Evolutionary conservation across 73 alveolate genomes (phyloP), one percentile per base, ranked within the genome.

Genomic region (Tetrahymena thermophila): DNA sequence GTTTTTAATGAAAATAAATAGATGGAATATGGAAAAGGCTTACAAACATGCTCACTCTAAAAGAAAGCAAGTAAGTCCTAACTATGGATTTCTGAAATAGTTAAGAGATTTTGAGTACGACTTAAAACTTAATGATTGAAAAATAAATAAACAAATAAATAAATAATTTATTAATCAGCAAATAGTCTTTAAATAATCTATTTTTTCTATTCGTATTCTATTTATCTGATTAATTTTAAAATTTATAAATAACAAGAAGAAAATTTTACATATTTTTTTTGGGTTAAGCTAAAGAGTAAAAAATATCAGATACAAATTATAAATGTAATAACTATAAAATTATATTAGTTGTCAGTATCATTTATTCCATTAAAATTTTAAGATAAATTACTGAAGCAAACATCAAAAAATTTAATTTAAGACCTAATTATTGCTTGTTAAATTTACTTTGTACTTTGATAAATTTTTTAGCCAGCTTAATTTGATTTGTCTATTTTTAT

Each of bases 31-130:
- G 94, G 95, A 93, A 96, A 96, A 97, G 57, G 99, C 99, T 57
- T 96, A 97, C 85, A 89, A 95, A 35, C 98, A 94, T 95, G 98
- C 97, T 34, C 95, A 96, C 93, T 96, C 96, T 94, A 97, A 97
- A 94, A 97, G 99, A 93, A 96, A 96, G 34, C 96, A 96, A 35
- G 99, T 98, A 28, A 96, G 97, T 96, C 99, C 99, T 0, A 98
- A 98, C 96, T 96, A 96, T 56, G 99, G 99, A 0, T 98, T 98
- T 95, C 93, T 95, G 37, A 94, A 98, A 57, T 98, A 98, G 94
- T 97, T 98, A 57, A 93, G 96, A 89, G 97, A 95, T 25, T 98
- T 95, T 97, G 99, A 98, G 96, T 83, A 83, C 43, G 40, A 94
- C 31, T 84, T 84, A 94, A 94, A 85, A 19, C 31, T 71, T 11